Percentiles rank a stretch among this genome's conserved stretches.
Evolutionary conservation across 2,329 filamentous ascomycete genomes (phyloP).

Genomic region (Claviceps humidiphila): DNA sequence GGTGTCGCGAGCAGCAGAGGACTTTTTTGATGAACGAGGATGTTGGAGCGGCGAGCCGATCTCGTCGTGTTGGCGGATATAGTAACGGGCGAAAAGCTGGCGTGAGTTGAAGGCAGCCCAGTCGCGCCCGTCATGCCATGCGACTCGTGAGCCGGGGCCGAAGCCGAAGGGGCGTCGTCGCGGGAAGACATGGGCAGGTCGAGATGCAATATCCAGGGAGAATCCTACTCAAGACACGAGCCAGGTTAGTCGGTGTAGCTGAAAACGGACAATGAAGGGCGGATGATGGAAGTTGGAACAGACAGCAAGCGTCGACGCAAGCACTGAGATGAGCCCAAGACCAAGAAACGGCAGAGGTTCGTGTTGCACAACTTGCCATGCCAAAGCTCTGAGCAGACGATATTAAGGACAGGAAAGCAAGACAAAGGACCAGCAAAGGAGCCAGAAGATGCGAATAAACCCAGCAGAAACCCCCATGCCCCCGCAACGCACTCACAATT

Average conservation of each 20-base stretch:
- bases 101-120: conserved; percentile 56
- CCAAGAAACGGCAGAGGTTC: too few species aligned
- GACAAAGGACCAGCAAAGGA: background rate
- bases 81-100: conserved; percentile 77
- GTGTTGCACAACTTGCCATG: too few species aligned
- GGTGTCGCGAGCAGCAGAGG: conserved; percentile 86
- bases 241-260: conserved; percentile 1
- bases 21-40: conserved; percentile 94
- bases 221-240: conserved; percentile 16
- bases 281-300: background rate
- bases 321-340: background rate
- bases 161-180: conserved; percentile 22
- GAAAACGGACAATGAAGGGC: background rate
- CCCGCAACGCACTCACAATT: conserved; percentile 16
- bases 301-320: background rate
- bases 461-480: too few species aligned
- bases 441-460: background rate
- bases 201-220: conserved; percentile 39
- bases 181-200: conserved; percentile 25
- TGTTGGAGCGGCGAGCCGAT: conserved; percentile 64
- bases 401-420: background rate
- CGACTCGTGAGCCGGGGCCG: conserved; percentile 20
- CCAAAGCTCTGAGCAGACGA: too few species aligned
- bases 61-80: conserved; percentile 51
- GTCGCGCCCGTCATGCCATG: conserved; percentile 20